Conservation (phyloP, 1,284 basidiomycete species). For the Testicularia cyperi region DNA sequence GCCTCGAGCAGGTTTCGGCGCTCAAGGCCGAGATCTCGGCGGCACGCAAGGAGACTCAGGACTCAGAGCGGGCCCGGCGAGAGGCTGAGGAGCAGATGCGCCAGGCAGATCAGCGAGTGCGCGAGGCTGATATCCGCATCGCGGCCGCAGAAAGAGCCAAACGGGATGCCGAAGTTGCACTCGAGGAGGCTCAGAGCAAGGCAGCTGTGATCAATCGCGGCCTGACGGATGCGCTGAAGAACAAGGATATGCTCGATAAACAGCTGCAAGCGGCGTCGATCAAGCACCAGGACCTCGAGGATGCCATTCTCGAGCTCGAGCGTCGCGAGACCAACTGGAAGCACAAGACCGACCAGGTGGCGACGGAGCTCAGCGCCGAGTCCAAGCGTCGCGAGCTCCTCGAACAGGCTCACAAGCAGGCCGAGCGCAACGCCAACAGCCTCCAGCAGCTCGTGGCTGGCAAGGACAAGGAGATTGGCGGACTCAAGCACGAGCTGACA, state of each 20-base stretch:
- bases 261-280: constrained; percentile 71
- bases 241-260: constrained; percentile 67
- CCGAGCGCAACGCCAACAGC: constrained; percentile 63
- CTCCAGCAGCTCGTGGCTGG: constrained; percentile 73
- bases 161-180: constrained; percentile 72
- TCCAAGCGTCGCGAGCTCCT: constrained; percentile 56
- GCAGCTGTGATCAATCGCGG: constrained; percentile 37
- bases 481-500: constrained; percentile 73
- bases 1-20: constrained; percentile 48
- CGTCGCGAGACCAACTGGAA: constrained; percentile 39
- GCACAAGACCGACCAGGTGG: constrained; percentile 42
- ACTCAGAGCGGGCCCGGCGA: neutral
- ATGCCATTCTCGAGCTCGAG: constrained; percentile 48
- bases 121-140: constrained; percentile 66
- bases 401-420: constrained; percentile 65
- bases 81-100: constrained; percentile 17
- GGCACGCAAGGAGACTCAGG: constrained; percentile 46
- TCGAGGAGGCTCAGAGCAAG: constrained; percentile 72
- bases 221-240: constrained; percentile 27
- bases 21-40: constrained; percentile 61
- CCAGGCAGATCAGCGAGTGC: neutral
- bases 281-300: constrained; percentile 51
- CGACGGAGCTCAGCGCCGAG: constrained; percentile 47
- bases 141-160: constrained; percentile 72
- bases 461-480: constrained; percentile 78